phyloP scores from a whole-genome alignment of 805 yeast species.

The Zygoascus biomembranicola region DNA sequence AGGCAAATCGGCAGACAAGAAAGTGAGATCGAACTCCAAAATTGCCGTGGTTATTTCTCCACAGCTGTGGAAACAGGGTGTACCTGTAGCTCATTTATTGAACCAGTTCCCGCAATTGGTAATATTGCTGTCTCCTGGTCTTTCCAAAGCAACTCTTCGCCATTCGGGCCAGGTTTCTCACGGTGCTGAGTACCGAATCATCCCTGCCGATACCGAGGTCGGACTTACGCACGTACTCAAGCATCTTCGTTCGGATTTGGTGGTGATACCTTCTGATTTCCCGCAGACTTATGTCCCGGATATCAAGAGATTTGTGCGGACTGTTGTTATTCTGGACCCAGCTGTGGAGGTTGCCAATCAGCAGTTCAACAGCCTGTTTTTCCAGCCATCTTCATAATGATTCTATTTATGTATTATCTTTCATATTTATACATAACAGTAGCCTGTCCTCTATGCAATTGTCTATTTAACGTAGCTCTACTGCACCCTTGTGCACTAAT shows the following conservation, averaged over 20 bases:
- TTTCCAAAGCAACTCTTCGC: constrained; percentile 12
- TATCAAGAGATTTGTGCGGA: constrained; percentile 12
- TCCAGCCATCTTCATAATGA: too few relatives aligned
- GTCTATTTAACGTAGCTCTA: too few relatives aligned
- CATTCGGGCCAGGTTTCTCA: constrained; percentile 18
- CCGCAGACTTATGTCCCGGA: constrained; percentile 8
- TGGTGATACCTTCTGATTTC: constrained; percentile 16
- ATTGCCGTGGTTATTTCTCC: constrained; percentile 8
- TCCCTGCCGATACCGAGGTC: constrained; percentile 38
- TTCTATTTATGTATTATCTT: too few relatives aligned
- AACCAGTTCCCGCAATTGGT: constrained; percentile 23
- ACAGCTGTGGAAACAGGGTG: constrained; percentile 11
- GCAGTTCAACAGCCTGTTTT: constrained; percentile 11
- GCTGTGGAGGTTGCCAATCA: constrained; percentile 10
- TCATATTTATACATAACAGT: too few relatives aligned
- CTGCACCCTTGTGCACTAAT: too few relatives aligned
- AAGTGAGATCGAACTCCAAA: background rate
- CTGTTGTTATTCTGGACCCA: constrained; percentile 11
- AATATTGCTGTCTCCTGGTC: constrained; percentile 29
- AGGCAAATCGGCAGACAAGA: background rate
- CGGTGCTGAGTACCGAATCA: constrained; percentile 27
- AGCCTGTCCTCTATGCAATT: too few relatives aligned
- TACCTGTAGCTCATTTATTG: constrained; percentile 15
- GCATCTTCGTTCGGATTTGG: constrained; percentile 36
- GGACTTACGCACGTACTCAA: constrained; percentile 51